Percentiles rank a stretch among this genome's conserved stretches.
Conservation (phyloP, 2,329 filamentous ascomycete genomes). For the Thermothelomyces thermophilus region DNA sequence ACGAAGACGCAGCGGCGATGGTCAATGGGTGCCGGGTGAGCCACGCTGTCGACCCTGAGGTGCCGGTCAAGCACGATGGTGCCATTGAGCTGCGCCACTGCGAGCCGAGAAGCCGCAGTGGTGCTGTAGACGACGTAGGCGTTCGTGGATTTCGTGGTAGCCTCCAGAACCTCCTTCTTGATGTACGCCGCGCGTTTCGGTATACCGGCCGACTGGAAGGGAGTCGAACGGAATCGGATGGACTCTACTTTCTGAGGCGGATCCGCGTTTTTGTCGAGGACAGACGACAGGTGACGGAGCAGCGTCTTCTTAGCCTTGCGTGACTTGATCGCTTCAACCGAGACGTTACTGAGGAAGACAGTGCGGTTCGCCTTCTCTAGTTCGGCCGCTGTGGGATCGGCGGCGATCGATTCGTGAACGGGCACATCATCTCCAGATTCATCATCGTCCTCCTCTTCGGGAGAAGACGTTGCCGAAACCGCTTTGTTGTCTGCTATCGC, state of each 20-base stretch:
- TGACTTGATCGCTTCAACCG: conserved; percentile 71
- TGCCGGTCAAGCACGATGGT: conserved; percentile 79
- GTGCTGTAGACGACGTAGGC: conserved; percentile 89
- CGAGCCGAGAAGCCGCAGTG: conserved; percentile 65
- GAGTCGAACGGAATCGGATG: conserved; percentile 87
- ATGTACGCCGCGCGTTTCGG: conserved; percentile 95
- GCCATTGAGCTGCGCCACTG: conserved; percentile 73
- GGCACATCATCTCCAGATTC: conserved; percentile 38
- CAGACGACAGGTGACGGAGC: conserved; percentile 69
- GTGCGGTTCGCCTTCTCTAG: conserved; percentile 83
- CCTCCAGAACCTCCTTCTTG: conserved; percentile 81
- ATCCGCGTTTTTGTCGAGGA: conserved; percentile 50
- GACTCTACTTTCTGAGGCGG: conserved; percentile 73
- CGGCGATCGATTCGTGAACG: conserved; percentile 52
- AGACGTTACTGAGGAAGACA: conserved; percentile 89
- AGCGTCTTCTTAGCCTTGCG: conserved; percentile 75
- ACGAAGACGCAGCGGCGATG: conserved; percentile 91
- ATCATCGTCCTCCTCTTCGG: conserved; percentile 27
- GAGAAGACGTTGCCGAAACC: conserved; percentile 31
- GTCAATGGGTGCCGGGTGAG: conserved; percentile 76
- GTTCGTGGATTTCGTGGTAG: conserved; percentile 88
- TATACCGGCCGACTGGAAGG: conserved; percentile 68
- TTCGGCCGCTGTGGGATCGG: conserved; percentile 52
- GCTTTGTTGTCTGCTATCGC: conserved; percentile 21
- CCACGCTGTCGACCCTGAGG: conserved; percentile 82